These are phyloP conservation scores for Barnettozyma sp. DNA, from an alignment of 805 yeast genomes.

Conservation along the genomic window DNA sequence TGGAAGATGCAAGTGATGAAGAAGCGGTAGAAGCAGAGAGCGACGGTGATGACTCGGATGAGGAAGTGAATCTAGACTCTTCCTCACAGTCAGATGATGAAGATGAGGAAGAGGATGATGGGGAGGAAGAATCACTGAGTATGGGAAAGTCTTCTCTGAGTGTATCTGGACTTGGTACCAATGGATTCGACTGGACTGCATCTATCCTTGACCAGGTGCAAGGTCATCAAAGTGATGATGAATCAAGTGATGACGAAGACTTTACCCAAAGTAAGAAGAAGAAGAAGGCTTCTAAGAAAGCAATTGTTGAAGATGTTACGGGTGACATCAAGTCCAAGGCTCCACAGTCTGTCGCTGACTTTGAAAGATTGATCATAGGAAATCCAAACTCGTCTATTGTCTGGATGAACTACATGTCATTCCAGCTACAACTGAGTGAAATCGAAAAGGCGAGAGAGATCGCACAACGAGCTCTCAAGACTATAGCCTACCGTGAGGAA, in stretches of 20 bases:
- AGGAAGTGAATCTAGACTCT: conserved; percentile 17
- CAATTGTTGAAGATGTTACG: conserved; percentile 68
- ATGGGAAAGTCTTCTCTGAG: conserved; percentile 6
- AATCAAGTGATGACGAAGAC: conserved; percentile 44
- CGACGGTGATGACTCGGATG: conserved; percentile 21
- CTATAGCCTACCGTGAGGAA: conserved; percentile 86
- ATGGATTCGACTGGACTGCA: conserved; percentile 95
- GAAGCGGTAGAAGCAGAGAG: conserved; percentile 23
- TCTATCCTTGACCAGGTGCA: conserved; percentile 77
- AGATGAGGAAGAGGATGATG: conserved; percentile 27
- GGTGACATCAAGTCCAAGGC: conserved; percentile 76
- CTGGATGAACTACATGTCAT: conserved; percentile 99
- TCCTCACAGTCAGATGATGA: conserved; percentile 23
- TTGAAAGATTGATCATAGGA: conserved; percentile 86
- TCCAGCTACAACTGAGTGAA: conserved; percentile 92
- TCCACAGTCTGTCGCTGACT: conserved; percentile 88
- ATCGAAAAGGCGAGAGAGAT: conserved; percentile 90
- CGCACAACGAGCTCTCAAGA: conserved; percentile 86
- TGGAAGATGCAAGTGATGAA: conserved; percentile 24
- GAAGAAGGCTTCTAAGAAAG: conserved; percentile 35
- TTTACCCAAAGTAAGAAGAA: conserved; percentile 38
- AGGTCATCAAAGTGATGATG: conserved; percentile 45
- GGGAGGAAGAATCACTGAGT: too few relatives aligned
- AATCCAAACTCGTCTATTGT: conserved; percentile 88
- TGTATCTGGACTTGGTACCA: conserved; percentile 61